These are phyloP conservation scores for Aspergillus glaucus DNA, from an alignment of 2,329 filamentous ascomycete genomes.

Conservation along the genomic window DNA sequence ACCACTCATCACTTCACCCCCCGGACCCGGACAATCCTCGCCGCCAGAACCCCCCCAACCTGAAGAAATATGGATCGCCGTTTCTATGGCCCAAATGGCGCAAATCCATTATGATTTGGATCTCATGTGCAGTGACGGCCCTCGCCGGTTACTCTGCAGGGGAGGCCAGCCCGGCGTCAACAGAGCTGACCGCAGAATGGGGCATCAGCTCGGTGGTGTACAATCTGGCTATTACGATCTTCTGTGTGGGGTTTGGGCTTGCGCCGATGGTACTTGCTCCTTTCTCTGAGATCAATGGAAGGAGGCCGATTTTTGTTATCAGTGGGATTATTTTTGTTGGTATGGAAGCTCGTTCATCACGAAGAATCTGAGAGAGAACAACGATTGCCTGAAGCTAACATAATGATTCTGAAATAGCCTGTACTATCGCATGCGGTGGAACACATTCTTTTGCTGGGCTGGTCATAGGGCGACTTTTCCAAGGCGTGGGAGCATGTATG, in stretches of 20 bases:
- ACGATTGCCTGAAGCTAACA: too few relatives aligned
- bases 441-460: constrained; percentile 66
- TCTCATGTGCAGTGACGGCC: constrained; percentile 70
- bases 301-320: constrained; percentile 71
- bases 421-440: constrained; percentile 66
- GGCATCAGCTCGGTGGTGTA: constrained; percentile 57
- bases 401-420: constrained; percentile 30
- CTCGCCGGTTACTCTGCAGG: constrained; percentile 77
- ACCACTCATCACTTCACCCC: constrained; percentile 26
- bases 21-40: constrained; percentile 23
- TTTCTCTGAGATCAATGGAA: constrained; percentile 80
- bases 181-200: constrained; percentile 61
- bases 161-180: constrained; percentile 65
- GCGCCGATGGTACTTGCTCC: constrained; percentile 86
- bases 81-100: constrained; percentile 64
- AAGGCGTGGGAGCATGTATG: constrained; percentile 67
- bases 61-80: constrained; percentile 62
- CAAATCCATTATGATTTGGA: constrained; percentile 64
- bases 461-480: constrained; percentile 67
- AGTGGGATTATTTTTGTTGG: constrained; percentile 66
- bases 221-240: constrained; percentile 72
- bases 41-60: constrained; percentile 56
- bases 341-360: constrained; percentile 13
- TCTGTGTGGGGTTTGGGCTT: constrained; percentile 72
- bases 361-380: background rate